Conservation (phyloP, 2,329 filamentous ascomycete species). For the Aspergillus ustus region DNA sequence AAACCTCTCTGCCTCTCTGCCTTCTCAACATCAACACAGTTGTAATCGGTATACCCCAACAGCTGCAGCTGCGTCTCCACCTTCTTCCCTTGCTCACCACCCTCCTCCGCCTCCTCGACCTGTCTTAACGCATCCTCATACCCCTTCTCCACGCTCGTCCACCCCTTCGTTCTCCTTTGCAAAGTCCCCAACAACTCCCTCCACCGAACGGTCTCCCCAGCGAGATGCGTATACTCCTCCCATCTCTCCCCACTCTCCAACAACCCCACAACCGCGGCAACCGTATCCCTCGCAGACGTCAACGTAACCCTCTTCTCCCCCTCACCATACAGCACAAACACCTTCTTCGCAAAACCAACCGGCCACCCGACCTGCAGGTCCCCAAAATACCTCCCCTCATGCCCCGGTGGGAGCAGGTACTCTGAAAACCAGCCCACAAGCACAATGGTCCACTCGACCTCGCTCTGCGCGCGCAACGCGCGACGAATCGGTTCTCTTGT, state of each 20-base stretch:
- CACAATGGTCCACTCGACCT: slow-evolving; percentile 26
- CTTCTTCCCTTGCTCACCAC: background rate
- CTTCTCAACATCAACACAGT: background rate
- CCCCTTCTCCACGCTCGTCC: background rate
- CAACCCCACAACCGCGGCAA: background rate
- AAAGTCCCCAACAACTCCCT: background rate
- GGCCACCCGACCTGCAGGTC: background rate
- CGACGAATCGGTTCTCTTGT: slow-evolving; percentile 20
- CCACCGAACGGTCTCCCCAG: background rate
- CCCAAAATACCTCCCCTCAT: background rate
- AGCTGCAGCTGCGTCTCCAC: background rate
- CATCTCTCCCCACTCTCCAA: background rate
- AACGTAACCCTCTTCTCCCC: background rate
- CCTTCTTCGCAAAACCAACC: background rate
- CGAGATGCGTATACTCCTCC: background rate
- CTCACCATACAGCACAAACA: background rate
- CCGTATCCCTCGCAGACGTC: background rate
- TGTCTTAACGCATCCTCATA: background rate
- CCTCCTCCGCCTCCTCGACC: background rate
- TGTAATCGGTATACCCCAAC: background rate
- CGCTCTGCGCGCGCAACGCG: slow-evolving; percentile 1
- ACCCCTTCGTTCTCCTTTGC: background rate
- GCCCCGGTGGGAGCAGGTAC: slow-evolving; percentile 19
- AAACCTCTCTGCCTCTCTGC: background rate
- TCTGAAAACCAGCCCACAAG: slow-evolving; percentile 27